Evolutionary conservation across 1,284 basidiomycete species (phyloP), one percentile per base, ranked within the genome.

Genomic region (Irpex rosettiformis): DNA sequence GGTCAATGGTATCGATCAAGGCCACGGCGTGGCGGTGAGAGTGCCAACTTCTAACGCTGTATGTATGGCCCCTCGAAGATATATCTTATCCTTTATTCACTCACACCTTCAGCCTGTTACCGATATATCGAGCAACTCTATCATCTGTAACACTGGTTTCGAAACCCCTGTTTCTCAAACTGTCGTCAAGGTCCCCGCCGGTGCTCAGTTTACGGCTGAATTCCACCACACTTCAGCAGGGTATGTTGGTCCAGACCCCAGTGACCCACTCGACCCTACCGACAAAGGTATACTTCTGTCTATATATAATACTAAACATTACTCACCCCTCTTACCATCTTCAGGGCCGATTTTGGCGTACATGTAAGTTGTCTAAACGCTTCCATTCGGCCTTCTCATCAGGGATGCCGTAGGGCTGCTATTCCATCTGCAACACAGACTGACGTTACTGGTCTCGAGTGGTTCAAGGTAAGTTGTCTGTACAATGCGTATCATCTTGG

Each of bases 101-200:
- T 47, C 16, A 47, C n/a, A 1, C 4, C 48, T 51, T 40, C n/a
- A 82, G 80, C 79, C 80, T 24, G 79, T 83, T 58, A 78, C 67
- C 18, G 78, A 82, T 63, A 77, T 82, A 2, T 79, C 74, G 2
- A 82, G 79, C 0, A 81, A 81, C 66, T 70, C 82, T 64, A 58
- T 84, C 52, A 81, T 82, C 58, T 83, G 82, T 72, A 84, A 84
- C 60, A 84, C 83, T 66, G 81, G 81, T 0, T 83, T 81, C 68
- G 77, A 82, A 69, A 70, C 77, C 64, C 79, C 80, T 11, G 69
- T 86, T 60, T 75, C 83, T 51, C 68, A 75, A 55, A 65, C 74
- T n/a, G 69, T 86, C 64, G 76, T 88, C 70, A 70, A 72, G 30
- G 77, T 83, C 24, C 70, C 85, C 52, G 75, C 81, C 59, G 82